phyloP scores from a whole-genome alignment of 2,329 filamentous ascomycete genomes.

The Venturia pyrina region DNA sequence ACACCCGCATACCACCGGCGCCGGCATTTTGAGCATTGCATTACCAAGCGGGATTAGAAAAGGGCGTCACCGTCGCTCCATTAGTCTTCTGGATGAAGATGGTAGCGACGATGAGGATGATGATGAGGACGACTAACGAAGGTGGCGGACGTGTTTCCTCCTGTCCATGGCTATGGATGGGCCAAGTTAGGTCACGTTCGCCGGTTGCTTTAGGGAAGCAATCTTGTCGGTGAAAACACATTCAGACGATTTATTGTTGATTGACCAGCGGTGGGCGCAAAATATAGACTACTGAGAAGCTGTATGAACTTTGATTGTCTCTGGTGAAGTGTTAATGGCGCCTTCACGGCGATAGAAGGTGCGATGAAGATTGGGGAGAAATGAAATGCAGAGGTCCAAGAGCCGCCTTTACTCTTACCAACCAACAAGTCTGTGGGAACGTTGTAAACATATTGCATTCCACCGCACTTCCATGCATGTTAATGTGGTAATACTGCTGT shows the following conservation, averaged over 20 bases:
- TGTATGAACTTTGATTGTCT: neutral
- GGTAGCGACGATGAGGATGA: neutral
- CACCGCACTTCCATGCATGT: no score
- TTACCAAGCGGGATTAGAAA: neutral
- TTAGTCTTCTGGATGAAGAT: slow-evolving; percentile 4
- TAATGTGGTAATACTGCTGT: no score
- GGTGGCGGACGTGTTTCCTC: slow-evolving; percentile 5
- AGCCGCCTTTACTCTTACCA: neutral
- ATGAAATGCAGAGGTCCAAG: neutral
- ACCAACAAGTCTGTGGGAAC: no score
- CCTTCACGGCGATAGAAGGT: no score
- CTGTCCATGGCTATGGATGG: slow-evolving; percentile 3
- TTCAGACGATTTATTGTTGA: neutral
- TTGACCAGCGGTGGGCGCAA: neutral
- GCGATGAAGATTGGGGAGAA: neutral
- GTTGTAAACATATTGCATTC: no score
- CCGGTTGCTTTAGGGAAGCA: neutral
- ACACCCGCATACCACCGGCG: neutral
- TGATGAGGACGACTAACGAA: slow-evolving; percentile 1
- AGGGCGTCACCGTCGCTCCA: neutral
- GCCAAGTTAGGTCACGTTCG: slow-evolving; percentile 4
- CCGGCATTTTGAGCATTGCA: slow-evolving; percentile 3
- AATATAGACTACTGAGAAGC: neutral
- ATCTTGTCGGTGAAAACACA: neutral
- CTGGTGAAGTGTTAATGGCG: neutral